Evolutionary conservation across 345 rosid genomes (phyloP), one percentile per base, ranked within the genome.

Genomic region (Lepidium didymum): DNA sequence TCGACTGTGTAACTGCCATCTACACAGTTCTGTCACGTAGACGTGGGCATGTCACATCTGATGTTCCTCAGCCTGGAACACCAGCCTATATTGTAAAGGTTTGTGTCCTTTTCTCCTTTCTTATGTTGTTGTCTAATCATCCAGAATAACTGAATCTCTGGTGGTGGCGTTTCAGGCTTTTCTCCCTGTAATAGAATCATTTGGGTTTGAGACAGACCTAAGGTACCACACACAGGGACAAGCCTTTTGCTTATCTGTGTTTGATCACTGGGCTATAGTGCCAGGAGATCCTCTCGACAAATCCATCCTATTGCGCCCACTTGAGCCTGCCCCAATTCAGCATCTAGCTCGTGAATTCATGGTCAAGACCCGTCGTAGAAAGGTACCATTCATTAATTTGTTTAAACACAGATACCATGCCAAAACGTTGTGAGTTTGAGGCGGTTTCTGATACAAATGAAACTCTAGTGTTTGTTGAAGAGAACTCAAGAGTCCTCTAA

Each of bases 1-100:
- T 91, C 16, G 97, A 94, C 61, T 87, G 99, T 81, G 96, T 91
- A 16, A 83, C 96, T 66, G 97, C 96, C 25, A 89, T 94, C 73
- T 94, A 94, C 75, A 94, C 96, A 0, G 97, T 94, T 60, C 65
- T 91, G 57, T 94, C 97, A 47, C 90, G 96, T 16, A 89, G 96
- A 64, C 96, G 96, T 86, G 99, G 99, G 33, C 97, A 91, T 67
- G 95, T 91, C 49, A 94, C 99, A 15, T 89, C 97, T 33, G 96
- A 94, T 77, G 90, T 94, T 69, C 99, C 99, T 70, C 99, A 91
- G 76, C 97, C 99, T 0, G 96, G 99, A 64, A 94, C 97, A 10
- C 99, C 99, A 0, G 87, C 89, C 51, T 94, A 94, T 73, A 91
- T 87, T 53, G 99, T 94, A 46, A 94, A 94, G 97, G 97, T 90